A percentile compares a stretch with the other conserved stretches of the same genome.
phyloP scores from a whole-genome alignment of 176 grass and related monocot genomes.

The Areca catechu region DNA sequence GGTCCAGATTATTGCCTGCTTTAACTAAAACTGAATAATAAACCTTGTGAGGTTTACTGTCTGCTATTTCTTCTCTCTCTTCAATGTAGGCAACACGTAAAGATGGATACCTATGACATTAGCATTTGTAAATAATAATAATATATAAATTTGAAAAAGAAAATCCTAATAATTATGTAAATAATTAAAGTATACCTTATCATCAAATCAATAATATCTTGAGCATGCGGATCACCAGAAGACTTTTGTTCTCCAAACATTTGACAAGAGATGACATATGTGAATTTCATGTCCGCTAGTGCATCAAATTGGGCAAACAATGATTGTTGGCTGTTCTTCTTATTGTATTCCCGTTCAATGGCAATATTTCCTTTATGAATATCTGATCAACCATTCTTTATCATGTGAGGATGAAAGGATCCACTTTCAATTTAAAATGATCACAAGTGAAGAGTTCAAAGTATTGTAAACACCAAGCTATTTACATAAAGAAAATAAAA shows the following conservation, averaged over 20 bases:
- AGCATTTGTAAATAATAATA: slow-evolving; percentile 15
- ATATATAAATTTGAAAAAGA: slow-evolving; percentile 8
- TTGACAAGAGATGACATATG: slow-evolving; percentile 88
- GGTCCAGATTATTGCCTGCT: slow-evolving; percentile 81
- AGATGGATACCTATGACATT: slow-evolving; percentile 52
- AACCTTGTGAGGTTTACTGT: slow-evolving; percentile 32
- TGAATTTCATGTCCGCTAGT: slow-evolving; percentile 87
- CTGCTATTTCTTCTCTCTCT: slow-evolving; percentile 70
- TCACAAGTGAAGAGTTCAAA: too few species aligned
- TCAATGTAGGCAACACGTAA: slow-evolving; percentile 92
- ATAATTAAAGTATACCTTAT: slow-evolving; percentile 38
- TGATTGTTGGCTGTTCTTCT: slow-evolving; percentile 37
- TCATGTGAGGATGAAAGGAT: too few species aligned
- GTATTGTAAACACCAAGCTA: too few species aligned
- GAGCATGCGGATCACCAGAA: slow-evolving; percentile 62
- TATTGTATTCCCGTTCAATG: slow-evolving; percentile 55
- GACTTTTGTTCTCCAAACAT: slow-evolving; percentile 84
- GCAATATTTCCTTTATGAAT: slow-evolving; percentile 42
- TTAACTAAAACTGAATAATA: slow-evolving; percentile 93
- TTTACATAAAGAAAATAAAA: slow-evolving; percentile 9
- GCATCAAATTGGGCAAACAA: slow-evolving; percentile 54
- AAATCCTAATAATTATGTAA: background rate
- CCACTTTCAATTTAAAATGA: too few species aligned
- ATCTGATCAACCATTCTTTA: slow-evolving; percentile 27
- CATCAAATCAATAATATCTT: slow-evolving; percentile 96